phyloP scores from a whole-genome alignment of 768 basidiomycete genomes.

The Leccinellum rugosiceps region DNA sequence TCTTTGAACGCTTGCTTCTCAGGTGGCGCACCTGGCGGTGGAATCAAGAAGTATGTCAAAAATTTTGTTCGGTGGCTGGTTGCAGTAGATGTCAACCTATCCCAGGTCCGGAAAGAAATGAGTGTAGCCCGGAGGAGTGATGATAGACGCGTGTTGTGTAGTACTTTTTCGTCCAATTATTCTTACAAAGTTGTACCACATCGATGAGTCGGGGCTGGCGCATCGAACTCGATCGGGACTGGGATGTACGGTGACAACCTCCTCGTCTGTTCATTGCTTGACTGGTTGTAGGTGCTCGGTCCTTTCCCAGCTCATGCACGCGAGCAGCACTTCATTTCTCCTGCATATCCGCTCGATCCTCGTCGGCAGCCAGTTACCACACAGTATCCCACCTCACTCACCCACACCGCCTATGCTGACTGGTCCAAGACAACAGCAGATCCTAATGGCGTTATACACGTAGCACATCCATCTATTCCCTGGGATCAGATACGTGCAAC shows the following conservation, averaged over 20 bases:
- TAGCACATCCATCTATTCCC: slow-evolving; percentile 67
- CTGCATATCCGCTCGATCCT: slow-evolving; percentile 62
- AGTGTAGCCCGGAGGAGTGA: slow-evolving; percentile 7
- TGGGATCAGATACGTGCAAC: slow-evolving; percentile 65
- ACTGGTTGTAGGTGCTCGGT: slow-evolving; percentile 58
- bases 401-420: slow-evolving; percentile 40
- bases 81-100: slow-evolving; percentile 4
- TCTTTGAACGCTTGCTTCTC: not conserved
- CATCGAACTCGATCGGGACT: slow-evolving; percentile 24
- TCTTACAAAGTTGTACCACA: not conserved
- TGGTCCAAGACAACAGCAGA: slow-evolving; percentile 51
- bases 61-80: slow-evolving; percentile 1
- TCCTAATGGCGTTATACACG: slow-evolving; percentile 45
- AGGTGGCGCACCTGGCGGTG: slow-evolving; percentile 69
- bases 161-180: not conserved
- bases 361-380: slow-evolving; percentile 23
- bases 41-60: slow-evolving; percentile 81
- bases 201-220: slow-evolving; percentile 17
- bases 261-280: not conserved
- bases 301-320: slow-evolving; percentile 83
- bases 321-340: slow-evolving; percentile 80
- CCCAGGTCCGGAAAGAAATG: slow-evolving; percentile 72
- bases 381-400: slow-evolving; percentile 52
- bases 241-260: slow-evolving; percentile 21
- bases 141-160: not conserved